phyloP scores from a whole-genome alignment of 345 rosid genomes.

The Eucalyptus marginata region DNA sequence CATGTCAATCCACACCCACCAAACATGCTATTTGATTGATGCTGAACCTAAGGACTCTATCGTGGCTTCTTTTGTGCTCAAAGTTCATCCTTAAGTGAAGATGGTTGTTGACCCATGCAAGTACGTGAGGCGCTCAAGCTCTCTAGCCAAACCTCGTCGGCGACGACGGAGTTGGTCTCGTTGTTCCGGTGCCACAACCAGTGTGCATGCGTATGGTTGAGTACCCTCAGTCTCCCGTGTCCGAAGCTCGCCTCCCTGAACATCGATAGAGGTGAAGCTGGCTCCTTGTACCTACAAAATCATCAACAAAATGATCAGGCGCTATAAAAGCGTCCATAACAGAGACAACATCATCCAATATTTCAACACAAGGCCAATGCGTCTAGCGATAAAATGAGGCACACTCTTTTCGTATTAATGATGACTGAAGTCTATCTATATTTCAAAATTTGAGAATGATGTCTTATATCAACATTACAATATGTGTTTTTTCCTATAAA shows the following conservation, averaged over 20 bases:
- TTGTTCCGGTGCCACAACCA: conserved; percentile 93
- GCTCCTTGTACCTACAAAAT: conserved; percentile 32
- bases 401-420: neutral
- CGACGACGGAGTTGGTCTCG: conserved; percentile 29
- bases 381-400: neutral
- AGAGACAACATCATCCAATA: neutral
- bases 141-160: conserved; percentile 50
- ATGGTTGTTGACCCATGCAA: neutral
- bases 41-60: neutral
- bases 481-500: neutral
- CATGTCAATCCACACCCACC: neutral
- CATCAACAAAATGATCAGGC: neutral
- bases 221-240: conserved; percentile 49
- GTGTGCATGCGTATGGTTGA: conserved; percentile 33
- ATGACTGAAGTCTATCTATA: neutral
- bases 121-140: conserved; percentile 17
- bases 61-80: neutral
- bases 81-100: conserved; percentile 21
- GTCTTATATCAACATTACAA: neutral
- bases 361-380: neutral
- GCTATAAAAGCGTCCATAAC: neutral
- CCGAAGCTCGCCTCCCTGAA: conserved; percentile 74
- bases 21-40: neutral
- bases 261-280: conserved; percentile 31
- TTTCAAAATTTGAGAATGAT: neutral